Base-by-base conservation (phyloP, 352 stramenopile species). In the Pythium inflatum region DNA sequence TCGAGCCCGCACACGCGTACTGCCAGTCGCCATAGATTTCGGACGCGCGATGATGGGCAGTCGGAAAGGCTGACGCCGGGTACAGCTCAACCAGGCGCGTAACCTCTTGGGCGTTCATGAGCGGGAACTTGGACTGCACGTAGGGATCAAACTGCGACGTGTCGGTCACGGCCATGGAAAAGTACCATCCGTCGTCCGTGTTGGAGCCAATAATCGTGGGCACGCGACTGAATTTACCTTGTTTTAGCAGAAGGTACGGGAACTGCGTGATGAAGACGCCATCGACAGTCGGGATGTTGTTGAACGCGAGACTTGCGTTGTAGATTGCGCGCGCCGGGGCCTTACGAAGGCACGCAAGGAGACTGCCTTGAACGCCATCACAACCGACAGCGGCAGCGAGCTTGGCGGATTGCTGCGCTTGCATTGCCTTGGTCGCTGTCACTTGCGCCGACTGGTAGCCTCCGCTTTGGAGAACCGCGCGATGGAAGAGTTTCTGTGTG, bases 1-100 rank as follows among this genome's bases (percentile, higher is more conserved):
- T 43, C 20, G 64, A 53, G 24, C 64, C 51, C 16, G 64, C 16
- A 27, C 64, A 71, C 18, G 45, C 34, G 28, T 54, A 71, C 13
- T 14, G 13, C 16, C 24, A 14, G 24, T 71, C 64, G 31, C 33
- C 48, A 45, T 46, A 55, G 13, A 71, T 36, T 27, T 71, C 64
- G n/a, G 33, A 28, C 14, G 20, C 31, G 34, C 64, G 64, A 12
- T 59, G 43, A 4, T 65, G 54, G 5, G 64, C 8, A 16, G 64
- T 41, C 18, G 20, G 0, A 30, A 72, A 72, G 24, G 2, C 18
- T 1, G 36, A 34, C 0, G 50, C 11, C 3, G 66, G 49, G 30
- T 72, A 72, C 22, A 72, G 30, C 25, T n/a, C 4, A 3, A n/a
- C n/a, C 2, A 66, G 11, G 5, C 24, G 28, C 12, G 43, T 31